Percentiles rank a stretch among this genome's conserved stretches.
Conservation (phyloP, 345 rosid species). For the rapeseed (Brassica napus) region DNA sequence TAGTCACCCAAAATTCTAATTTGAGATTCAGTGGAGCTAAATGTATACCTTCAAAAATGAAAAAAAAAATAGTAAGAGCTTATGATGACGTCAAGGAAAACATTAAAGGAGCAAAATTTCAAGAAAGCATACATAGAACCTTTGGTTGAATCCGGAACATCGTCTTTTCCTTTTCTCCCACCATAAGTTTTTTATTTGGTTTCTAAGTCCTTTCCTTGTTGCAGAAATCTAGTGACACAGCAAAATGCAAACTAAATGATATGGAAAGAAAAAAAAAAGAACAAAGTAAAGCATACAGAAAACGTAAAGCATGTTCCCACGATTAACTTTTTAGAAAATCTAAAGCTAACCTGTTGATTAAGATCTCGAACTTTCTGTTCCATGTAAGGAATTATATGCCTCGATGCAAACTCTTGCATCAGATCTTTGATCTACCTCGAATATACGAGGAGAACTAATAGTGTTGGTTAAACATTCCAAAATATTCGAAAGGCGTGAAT, state of each 20-base stretch:
- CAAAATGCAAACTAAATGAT: conserved; percentile 30
- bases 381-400: conserved; percentile 89
- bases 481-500: conserved; percentile 15
- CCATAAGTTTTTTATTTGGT: conserved; percentile 94
- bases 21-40: conserved; percentile 87
- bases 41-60: conserved; percentile 76
- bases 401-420: conserved; percentile 90
- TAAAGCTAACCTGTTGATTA: conserved; percentile 72
- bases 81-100: conserved; percentile 20
- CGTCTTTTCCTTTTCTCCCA: conserved; percentile 99
- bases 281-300: conserved; percentile 13
- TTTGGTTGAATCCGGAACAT: conserved; percentile 55
- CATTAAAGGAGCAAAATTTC: conserved; percentile 23
- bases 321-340: conserved; percentile 1
- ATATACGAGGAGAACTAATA: conserved; percentile 32
- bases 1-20: conserved; percentile 93
- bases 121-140: conserved; percentile 67
- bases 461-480: conserved; percentile 33
- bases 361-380: conserved; percentile 91
- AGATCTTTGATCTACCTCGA: conserved; percentile 73
- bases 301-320: neutral
- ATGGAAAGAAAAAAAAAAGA: conserved; percentile 16
- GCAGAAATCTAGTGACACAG: conserved; percentile 70
- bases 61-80: conserved; percentile 15
- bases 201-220: conserved; percentile 93